A percentile compares a stretch with the other conserved stretches of the same genome.
Conservation (phyloP, 495 filamentous ascomycete genomes). For the Letharia lupina region DNA sequence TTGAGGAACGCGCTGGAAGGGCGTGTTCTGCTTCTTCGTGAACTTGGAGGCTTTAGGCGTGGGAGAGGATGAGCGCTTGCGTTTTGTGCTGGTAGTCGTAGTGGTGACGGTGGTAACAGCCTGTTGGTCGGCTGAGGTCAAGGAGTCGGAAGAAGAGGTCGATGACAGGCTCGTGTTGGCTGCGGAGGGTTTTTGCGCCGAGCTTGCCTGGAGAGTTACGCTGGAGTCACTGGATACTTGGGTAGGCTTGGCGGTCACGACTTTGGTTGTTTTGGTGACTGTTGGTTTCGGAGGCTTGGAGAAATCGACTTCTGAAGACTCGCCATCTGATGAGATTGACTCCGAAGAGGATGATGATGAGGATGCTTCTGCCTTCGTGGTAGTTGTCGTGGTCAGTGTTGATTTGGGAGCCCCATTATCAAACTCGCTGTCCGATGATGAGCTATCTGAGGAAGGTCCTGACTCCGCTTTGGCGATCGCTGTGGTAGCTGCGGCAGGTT, state of each 20-base stretch:
- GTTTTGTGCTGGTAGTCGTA: constrained; percentile 34
- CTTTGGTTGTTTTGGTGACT: constrained; percentile 4
- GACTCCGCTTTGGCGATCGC: background rate
- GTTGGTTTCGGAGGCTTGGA: constrained; percentile 14
- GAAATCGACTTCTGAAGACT: constrained; percentile 22
- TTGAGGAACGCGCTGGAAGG: constrained; percentile 26
- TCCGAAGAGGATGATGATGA: constrained; percentile 27
- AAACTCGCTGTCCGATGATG: background rate
- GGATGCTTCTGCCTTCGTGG: constrained; percentile 29
- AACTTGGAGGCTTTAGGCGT: constrained; percentile 31
- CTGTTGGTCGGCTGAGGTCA: background rate
- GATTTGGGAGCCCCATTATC: background rate
- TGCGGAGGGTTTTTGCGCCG: constrained; percentile 26
- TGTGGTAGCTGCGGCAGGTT: constrained; percentile 4
- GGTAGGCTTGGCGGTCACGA: constrained; percentile 14
- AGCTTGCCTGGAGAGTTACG: constrained; percentile 23
- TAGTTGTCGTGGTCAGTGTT: background rate
- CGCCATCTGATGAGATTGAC: constrained; percentile 22
- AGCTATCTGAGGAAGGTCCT: background rate
- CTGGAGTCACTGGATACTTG: constrained; percentile 28
- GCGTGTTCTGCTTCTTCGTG: constrained; percentile 47
- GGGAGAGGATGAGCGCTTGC: constrained; percentile 35
- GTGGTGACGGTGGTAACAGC: constrained; percentile 29
- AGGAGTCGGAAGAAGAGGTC: constrained; percentile 35
- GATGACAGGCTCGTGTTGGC: constrained; percentile 37